Conservation (phyloP, 208 protist genomes). For the Trypanosomatidae sp. region DNA sequence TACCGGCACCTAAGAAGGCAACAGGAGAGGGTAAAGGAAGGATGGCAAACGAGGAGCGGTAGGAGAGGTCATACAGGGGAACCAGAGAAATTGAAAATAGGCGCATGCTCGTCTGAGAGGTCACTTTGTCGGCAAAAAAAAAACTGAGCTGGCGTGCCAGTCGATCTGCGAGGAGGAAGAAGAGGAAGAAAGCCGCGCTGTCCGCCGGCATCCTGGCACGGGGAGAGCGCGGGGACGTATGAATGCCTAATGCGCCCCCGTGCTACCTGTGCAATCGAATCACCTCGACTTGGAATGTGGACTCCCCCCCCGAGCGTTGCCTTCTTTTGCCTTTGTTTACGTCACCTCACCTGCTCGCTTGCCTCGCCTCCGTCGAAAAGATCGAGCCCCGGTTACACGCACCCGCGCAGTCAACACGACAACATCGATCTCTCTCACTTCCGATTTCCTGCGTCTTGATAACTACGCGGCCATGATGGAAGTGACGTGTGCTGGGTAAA, state of each 20-base stretch:
- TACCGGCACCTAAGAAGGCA: conserved; percentile 6
- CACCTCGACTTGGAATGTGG: not conserved
- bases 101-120: not conserved
- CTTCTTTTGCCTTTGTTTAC: not conserved
- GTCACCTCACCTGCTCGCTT: not conserved
- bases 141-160: not conserved
- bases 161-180: not conserved
- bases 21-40: conserved; percentile 6
- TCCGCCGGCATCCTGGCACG: not conserved
- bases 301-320: not conserved
- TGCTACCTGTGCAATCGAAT: not conserved
- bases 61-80: not conserved
- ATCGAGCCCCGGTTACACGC: not conserved
- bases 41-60: not conserved
- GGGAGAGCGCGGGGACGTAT: not conserved
- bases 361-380: not conserved
- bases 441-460: not conserved
- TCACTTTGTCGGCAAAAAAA: not conserved
- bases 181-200: not conserved
- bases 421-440: not conserved
- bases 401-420: not conserved
- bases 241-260: not conserved
- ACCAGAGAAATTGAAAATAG: not conserved
- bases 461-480: not conserved
- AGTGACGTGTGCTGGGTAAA: not conserved